A percentile compares a stretch with the other conserved stretches of the same genome.
These are phyloP conservation scores for Neonectria neomacrospora DNA, from an alignment of 2,329 filamentous ascomycete species.

Conservation along the genomic window DNA sequence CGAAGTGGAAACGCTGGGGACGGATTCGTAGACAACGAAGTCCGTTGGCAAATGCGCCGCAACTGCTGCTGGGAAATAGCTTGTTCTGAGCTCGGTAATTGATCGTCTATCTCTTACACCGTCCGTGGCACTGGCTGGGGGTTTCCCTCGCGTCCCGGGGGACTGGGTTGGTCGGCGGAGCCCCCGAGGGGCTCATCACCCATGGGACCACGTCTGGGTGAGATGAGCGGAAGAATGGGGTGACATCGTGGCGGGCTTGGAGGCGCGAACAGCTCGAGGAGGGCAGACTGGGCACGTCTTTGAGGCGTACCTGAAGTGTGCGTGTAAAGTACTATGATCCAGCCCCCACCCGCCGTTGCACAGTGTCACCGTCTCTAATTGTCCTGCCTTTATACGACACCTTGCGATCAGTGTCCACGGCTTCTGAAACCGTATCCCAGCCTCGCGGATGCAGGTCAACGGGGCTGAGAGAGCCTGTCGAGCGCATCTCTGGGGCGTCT, in stretches of 20 bases:
- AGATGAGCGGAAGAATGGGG: conserved; percentile 26
- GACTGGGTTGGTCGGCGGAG: conserved; percentile 26
- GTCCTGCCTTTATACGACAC: conserved; percentile 6
- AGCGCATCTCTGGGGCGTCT: conserved; percentile 8
- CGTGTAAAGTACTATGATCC: conserved; percentile 36
- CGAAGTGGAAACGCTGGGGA: not conserved
- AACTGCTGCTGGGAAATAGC: conserved; percentile 11
- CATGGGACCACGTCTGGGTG: conserved; percentile 14
- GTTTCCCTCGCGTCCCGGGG: conserved; percentile 14
- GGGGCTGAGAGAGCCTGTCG: conserved; percentile 1
- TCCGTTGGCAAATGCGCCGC: not conserved
- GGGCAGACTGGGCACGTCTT: conserved; percentile 16
- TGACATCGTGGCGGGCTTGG: conserved; percentile 26
- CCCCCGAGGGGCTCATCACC: conserved; percentile 24
- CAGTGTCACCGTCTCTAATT: conserved; percentile 12
- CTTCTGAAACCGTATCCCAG: conserved; percentile 24
- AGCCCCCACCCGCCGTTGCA: not conserved
- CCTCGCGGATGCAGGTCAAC: conserved; percentile 11
- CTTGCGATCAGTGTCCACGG: conserved; percentile 7
- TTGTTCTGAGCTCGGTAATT: conserved; percentile 28
- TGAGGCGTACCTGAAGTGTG: conserved; percentile 35
- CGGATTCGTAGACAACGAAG: not conserved
- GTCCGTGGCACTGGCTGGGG: conserved; percentile 15
- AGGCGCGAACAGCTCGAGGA: conserved; percentile 1
- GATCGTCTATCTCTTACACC: conserved; percentile 20